Percentiles rank a stretch among this genome's conserved stretches.
Conservation (phyloP, 2,329 filamentous ascomycete genomes). For the Hypomyces perniciosus region DNA sequence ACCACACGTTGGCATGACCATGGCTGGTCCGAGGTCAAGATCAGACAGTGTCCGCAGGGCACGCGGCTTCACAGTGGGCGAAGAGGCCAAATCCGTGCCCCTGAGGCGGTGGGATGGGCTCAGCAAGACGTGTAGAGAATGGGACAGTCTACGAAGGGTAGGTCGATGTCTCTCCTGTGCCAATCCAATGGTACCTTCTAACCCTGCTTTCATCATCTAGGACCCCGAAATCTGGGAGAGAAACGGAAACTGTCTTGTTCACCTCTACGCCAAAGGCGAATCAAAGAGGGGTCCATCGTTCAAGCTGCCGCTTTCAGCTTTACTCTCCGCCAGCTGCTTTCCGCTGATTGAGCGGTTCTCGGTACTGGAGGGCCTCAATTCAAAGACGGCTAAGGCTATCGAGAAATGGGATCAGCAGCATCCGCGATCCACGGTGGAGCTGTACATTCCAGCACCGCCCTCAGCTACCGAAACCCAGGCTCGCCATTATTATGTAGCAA, state of each 20-base stretch:
- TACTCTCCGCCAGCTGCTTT: conserved; percentile 53
- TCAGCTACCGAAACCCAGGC: conserved; percentile 46
- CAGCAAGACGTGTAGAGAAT: conserved; percentile 35
- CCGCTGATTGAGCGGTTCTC: conserved; percentile 53
- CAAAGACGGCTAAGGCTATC: conserved; percentile 24
- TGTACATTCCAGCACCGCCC: conserved; percentile 64
- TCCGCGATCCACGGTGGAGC: conserved; percentile 39
- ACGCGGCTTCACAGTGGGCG: conserved; percentile 25
- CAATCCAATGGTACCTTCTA: not conserved
- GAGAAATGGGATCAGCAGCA: conserved; percentile 27
- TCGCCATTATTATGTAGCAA: conserved; percentile 60
- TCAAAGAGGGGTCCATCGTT: conserved; percentile 63
- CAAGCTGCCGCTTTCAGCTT: conserved; percentile 51
- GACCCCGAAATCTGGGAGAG: conserved; percentile 66
- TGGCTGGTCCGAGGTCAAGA: conserved; percentile 11
- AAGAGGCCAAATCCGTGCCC: conserved; percentile 14
- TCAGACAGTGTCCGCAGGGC: conserved; percentile 11
- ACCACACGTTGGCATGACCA: conserved; percentile 4
- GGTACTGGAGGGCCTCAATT: conserved; percentile 24
- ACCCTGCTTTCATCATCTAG: conserved; percentile 34
- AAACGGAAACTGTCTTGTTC: conserved; percentile 62
- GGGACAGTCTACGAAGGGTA: conserved; percentile 45
- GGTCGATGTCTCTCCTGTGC: conserved; percentile 19
- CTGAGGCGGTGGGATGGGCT: conserved; percentile 49
- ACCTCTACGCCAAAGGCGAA: conserved; percentile 61